A percentile compares a stretch with the other conserved stretches of the same genome.
These are phyloP conservation scores for Cladosporium sp. DNA, from an alignment of 2,329 filamentous ascomycete genomes.

Conservation along the genomic window DNA sequence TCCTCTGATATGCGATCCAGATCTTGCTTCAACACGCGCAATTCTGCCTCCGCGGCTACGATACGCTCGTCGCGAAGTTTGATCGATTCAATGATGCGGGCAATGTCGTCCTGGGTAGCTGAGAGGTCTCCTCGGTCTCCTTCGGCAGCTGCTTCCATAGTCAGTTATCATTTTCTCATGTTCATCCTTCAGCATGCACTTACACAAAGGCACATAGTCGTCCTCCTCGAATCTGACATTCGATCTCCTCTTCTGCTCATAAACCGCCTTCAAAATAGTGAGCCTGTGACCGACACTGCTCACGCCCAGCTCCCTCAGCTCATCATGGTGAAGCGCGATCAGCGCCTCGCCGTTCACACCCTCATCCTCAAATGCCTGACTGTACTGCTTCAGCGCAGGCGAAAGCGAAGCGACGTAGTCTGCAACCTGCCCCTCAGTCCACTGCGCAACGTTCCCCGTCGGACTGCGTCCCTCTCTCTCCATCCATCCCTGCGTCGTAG, in stretches of 20 bases:
- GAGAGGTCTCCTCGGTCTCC: constrained; percentile 77
- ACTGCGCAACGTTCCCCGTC: constrained; percentile 70
- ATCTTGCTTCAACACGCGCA: constrained; percentile 63
- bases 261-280: constrained; percentile 91
- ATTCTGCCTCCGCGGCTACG: constrained; percentile 71
- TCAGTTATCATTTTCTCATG: neutral
- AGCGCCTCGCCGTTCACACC: constrained; percentile 89
- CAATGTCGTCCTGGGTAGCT: constrained; percentile 89
- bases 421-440: constrained; percentile 80
- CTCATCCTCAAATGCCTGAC: constrained; percentile 59
- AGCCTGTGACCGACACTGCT: constrained; percentile 87
- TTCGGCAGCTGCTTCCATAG: constrained; percentile 64
- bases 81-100: constrained; percentile 82
- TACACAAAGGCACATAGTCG: constrained; percentile 73
- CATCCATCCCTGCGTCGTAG: constrained; percentile 52
- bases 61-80: constrained; percentile 87
- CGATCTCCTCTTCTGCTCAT: constrained; percentile 91
- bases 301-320: constrained; percentile 92
- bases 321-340: constrained; percentile 81
- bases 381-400: constrained; percentile 29
- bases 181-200: neutral
- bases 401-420: constrained; percentile 62
- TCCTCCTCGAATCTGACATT: constrained; percentile 86
- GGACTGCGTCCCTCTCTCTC: constrained; percentile 46
- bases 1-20: constrained; percentile 59